phyloP scores from a whole-genome alignment of 2,329 filamentous ascomycete species.

The Aschersonia sp. region DNA sequence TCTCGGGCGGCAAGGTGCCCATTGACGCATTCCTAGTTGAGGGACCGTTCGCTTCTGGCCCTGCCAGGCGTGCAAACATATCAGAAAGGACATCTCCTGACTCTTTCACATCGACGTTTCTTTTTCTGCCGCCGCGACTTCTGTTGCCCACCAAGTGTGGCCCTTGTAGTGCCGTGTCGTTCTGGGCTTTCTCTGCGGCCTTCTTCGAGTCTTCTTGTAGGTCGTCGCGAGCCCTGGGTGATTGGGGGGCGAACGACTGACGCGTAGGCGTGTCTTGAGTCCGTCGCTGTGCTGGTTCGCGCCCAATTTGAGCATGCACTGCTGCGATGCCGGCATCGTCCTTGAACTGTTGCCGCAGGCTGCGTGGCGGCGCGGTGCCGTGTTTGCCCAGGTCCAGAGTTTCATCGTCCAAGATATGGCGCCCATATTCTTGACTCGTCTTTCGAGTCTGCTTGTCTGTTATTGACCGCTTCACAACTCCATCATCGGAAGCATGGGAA shows the following conservation, averaged over 20 bases:
- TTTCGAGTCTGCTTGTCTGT: slow-evolving; percentile 6
- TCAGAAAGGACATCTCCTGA: slow-evolving; percentile 30
- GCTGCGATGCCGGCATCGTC: slow-evolving; percentile 11
- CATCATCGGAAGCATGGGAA: slow-evolving; percentile 3
- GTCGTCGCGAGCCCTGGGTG: slow-evolving; percentile 15
- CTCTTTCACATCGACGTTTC: slow-evolving; percentile 12
- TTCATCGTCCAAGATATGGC: not conserved
- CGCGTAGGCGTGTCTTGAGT: slow-evolving; percentile 21
- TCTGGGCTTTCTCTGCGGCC: slow-evolving; percentile 3
- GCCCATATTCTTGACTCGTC: slow-evolving; percentile 1
- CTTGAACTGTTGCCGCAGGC: slow-evolving; percentile 20
- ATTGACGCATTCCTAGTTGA: slow-evolving; percentile 21
- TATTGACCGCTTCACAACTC: slow-evolving; percentile 6
- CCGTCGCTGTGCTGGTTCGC: slow-evolving; percentile 10
- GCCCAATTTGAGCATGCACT: slow-evolving; percentile 5
- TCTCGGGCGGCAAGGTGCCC: slow-evolving; percentile 31
- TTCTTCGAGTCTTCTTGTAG: slow-evolving; percentile 13
- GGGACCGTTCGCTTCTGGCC: slow-evolving; percentile 16
- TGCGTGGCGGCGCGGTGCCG: slow-evolving; percentile 8
- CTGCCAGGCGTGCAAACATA: slow-evolving; percentile 30
- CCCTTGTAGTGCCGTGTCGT: not conserved
- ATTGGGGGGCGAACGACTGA: slow-evolving; percentile 26
- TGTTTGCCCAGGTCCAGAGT: slow-evolving; percentile 5
- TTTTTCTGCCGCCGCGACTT: not conserved
- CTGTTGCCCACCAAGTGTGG: not conserved